Evolutionary conservation across 805 yeast genomes (phyloP).

Genomic region (Yarrowia porcina): DNA sequence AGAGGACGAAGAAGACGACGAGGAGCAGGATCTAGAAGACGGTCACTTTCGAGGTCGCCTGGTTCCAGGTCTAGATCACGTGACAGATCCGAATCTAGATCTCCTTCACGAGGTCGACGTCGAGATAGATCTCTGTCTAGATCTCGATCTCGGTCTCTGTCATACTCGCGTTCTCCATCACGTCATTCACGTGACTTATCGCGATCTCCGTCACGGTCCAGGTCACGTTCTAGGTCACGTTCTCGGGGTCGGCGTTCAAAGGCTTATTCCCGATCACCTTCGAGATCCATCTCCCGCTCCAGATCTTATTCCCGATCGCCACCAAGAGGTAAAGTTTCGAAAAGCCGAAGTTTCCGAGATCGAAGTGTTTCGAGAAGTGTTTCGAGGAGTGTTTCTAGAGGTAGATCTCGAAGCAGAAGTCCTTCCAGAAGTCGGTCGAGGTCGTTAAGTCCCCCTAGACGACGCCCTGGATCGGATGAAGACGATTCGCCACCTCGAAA

Average conservation of each 20-base stretch:
- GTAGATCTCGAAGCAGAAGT: background rate
- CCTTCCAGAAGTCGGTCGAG: no score
- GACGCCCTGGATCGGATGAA: background rate
- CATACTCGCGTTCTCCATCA: no score
- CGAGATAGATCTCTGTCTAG: background rate
- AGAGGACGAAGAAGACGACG: background rate
- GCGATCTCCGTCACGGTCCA: slow-evolving; percentile 32
- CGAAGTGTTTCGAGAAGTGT: background rate
- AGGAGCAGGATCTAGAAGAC: background rate
- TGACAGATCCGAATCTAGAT: slow-evolving; percentile 27
- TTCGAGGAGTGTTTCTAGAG: background rate
- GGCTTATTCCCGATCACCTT: slow-evolving; percentile 27
- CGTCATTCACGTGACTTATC: no score
- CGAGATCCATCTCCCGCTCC: background rate
- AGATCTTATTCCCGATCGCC: background rate
- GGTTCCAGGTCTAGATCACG: slow-evolving; percentile 28
- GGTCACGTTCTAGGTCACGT: background rate
- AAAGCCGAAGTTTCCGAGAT: background rate
- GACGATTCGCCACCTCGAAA: background rate
- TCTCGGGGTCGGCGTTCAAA: background rate
- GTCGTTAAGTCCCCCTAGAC: background rate
- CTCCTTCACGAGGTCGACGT: background rate
- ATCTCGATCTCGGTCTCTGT: slow-evolving; percentile 25
- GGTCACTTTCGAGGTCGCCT: background rate
- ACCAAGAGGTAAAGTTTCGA: background rate